Percentiles rank a stretch among this genome's conserved stretches.
Conservation (phyloP, 2,329 filamentous ascomycete species). For the Diaporthe velutina region DNA sequence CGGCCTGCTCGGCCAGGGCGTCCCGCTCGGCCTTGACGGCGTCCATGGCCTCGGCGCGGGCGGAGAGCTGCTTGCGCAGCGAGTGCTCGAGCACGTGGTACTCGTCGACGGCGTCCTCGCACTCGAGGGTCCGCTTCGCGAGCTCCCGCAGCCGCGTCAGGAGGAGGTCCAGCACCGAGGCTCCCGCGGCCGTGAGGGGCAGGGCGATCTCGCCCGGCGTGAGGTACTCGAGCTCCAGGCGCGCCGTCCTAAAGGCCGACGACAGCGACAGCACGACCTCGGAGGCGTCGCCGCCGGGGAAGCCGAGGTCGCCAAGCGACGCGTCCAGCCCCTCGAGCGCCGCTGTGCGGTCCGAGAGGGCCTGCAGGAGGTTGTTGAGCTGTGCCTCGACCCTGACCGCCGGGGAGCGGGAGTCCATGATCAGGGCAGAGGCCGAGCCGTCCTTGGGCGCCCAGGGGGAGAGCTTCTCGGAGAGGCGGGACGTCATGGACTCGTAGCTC, state of each 20-base stretch:
- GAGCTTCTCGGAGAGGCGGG: constrained; percentile 54
- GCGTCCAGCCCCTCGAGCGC: constrained; percentile 59
- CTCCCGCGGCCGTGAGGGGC: constrained; percentile 65
- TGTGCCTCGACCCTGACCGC: constrained; percentile 55
- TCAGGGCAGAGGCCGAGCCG: constrained; percentile 34
- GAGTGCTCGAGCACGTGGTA: constrained; percentile 69
- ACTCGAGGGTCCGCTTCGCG: constrained; percentile 58
- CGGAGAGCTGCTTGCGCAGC: constrained; percentile 68
- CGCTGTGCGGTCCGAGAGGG: constrained; percentile 62
- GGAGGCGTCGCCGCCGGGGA: constrained; percentile 59
- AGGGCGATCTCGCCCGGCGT: constrained; percentile 69
- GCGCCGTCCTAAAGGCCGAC: constrained; percentile 65
- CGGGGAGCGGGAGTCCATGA: constrained; percentile 39
- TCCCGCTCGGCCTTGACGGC: constrained; percentile 57
- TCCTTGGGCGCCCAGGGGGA: constrained; percentile 46
- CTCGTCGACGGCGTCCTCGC: constrained; percentile 69
- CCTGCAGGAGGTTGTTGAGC: constrained; percentile 57
- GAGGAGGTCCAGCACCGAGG: constrained; percentile 68
- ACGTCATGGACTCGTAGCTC: constrained; percentile 58
- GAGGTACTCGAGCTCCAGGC: constrained; percentile 73
- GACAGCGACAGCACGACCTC: constrained; percentile 64
- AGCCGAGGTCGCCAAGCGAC: constrained; percentile 64
- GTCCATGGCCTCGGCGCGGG: constrained; percentile 65
- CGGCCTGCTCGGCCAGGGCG: constrained; percentile 44
- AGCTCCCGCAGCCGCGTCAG: constrained; percentile 64